Base-by-base conservation (phyloP, 1,284 basidiomycete genomes). In the Rhodofomes roseus region DNA sequence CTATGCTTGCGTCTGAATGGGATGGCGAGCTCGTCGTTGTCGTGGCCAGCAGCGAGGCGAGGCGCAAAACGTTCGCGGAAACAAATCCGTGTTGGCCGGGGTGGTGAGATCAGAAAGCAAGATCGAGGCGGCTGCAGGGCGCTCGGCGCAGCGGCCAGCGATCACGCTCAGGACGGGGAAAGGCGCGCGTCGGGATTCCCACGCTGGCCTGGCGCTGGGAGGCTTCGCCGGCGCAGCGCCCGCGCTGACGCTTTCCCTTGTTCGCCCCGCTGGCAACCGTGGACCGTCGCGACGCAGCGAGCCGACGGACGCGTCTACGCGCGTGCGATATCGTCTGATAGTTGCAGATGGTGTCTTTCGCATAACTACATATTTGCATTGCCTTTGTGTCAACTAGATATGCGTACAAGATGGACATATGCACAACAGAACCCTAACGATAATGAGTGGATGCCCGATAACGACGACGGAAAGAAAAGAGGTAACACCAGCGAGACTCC, bases 51-150 rank as follows among this genome's bases (percentile, higher is more conserved):
- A 52, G 39, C 40, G 29, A 22, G 25, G 50, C 31, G 20, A 22
- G 29, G 41, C 11, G 14, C 44, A 3, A 34, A 51, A 55, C 12
- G 56, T 58, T 61, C 60, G 56, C 60, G 60, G 60, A 61, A 54
- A 58, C 60, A 56, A 44, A 61, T 61, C 52, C 44, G 25, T 25
- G 40, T 54, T 31, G 44, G 18, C 25, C 41, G 23, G 54, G 36
- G 20, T n/a, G 18, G 27, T 20, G 56, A 41, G 52, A 54, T 54
- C 23, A 43, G 54, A 31, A 36, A 29, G 22, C 25, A 52, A 43
- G 54, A 56, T 56, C 41, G 41, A 1, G n/a, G 41, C 23, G 36
- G 36, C 31, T 40, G 52, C 52, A 37, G 36, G 23, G 50, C 50
- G 50, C 50, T 52, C 50, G 31, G 50, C 50, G 50, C 50, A 34